Evolutionary conservation across 1,284 basidiomycete genomes (phyloP), one percentile per base, ranked within the genome.

Genomic region (Rhodotorula sp.): DNA sequence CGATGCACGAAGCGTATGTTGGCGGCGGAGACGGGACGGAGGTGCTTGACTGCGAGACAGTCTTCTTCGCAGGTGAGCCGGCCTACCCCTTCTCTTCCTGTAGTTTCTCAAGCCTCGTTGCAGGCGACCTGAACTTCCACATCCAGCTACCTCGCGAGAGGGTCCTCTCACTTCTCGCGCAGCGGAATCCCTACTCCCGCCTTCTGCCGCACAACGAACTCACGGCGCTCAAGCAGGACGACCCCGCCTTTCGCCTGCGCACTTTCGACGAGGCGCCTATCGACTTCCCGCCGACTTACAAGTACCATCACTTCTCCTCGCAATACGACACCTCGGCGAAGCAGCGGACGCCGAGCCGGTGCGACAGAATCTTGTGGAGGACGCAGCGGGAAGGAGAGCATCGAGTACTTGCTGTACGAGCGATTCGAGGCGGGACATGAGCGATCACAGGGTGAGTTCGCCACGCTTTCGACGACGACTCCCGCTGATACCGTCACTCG

Each of bases 21-120:
- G 88, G 89, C 57, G 94, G 94, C 26, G 95, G 95, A 0, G 91
- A 96, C 79, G 95, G 94, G 0, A 87, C 90, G n/a, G 92, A 90
- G 85, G 87, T 95, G 28, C 82, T 95, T 37, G 95, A 98, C 78
- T 94, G 96, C 80, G 94, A 97, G 77, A 86, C 94, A 59, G 90
- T 94, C 71, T 88, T 98, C 68, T 88, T 97, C 75, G 82, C 90
- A 84, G 78, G 90, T 54, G 30, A 37, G 69, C 90, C 93, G 31
- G 16, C 40, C 94, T 96, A 71, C 92, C 96, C 79, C 87, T 90
- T 31, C n/a, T 26, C 53, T 24, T 24, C 34, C 6, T 18, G 2
- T 4, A 1, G 1, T 30, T 18, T 63, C 62, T 30, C 30, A 48
- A 6, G 46, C 48, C 48, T 62, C 90, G 88, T 80, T 65, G 88